Conservation (phyloP, 371 early-diverging fungal species). For the Apophysomyces ossiformis region DNA sequence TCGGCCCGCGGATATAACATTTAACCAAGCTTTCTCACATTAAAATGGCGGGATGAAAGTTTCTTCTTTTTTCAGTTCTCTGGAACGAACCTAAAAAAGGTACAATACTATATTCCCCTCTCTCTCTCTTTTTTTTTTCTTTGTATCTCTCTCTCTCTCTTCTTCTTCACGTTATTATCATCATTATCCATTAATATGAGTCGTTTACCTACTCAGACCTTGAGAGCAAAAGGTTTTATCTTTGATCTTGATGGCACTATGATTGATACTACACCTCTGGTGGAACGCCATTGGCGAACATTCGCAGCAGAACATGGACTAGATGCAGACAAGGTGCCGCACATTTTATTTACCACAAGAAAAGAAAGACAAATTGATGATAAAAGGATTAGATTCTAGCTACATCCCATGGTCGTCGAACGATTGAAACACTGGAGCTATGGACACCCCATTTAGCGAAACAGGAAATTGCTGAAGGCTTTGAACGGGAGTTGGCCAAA, state of each 20-base stretch:
- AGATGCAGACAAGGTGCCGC: slow-evolving; percentile 39
- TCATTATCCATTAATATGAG: not conserved
- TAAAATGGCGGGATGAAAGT: not conserved
- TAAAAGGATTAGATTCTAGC: slow-evolving; percentile 32
- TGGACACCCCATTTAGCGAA: slow-evolving; percentile 48
- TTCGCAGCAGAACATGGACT: slow-evolving; percentile 44
- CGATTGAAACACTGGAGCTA: slow-evolving; percentile 45
- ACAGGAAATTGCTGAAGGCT: slow-evolving; percentile 32
- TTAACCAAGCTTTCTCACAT: not conserved
- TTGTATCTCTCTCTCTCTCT: not conserved
- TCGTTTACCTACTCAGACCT: slow-evolving; percentile 11
- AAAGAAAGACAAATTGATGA: not conserved
- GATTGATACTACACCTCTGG: slow-evolving; percentile 53
- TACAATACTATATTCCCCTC: not conserved
- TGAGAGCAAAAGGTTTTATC: slow-evolving; percentile 33
- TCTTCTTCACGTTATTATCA: not conserved
- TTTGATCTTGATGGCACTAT: slow-evolving; percentile 58
- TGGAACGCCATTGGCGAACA: slow-evolving; percentile 45
- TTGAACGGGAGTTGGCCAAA: slow-evolving; percentile 33
- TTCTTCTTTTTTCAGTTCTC: no score
- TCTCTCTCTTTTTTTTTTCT: slow-evolving; percentile 13
- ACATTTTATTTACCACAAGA: no score
- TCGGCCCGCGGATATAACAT: slow-evolving; percentile 2
- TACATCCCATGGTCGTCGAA: slow-evolving; percentile 51
- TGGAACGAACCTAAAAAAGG: slow-evolving; percentile 1